Percentiles rank a stretch among this genome's conserved stretches.
Conservation (phyloP, 768 basidiomycete genomes). For the Suillus spraguei region DNA sequence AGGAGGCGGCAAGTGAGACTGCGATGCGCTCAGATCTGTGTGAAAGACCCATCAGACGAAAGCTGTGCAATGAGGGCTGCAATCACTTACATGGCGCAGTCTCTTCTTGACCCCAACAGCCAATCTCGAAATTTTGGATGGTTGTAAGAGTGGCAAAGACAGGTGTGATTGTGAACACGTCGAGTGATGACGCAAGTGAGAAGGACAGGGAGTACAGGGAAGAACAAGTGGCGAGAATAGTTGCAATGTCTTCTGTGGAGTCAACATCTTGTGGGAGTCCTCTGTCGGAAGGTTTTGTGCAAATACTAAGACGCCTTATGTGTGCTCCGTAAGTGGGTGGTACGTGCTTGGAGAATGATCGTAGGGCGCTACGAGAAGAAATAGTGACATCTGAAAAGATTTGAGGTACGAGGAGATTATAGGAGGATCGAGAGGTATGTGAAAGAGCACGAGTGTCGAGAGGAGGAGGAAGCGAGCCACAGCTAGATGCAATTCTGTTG, state of each 20-base stretch:
- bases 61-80: conserved; percentile 10
- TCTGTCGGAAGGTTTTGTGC: conserved; percentile 39
- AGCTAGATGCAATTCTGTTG: conserved; percentile 65
- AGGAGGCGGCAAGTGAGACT: conserved; percentile 65
- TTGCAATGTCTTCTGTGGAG: conserved; percentile 49
- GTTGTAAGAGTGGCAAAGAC: conserved; percentile 26
- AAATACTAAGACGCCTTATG: conserved; percentile 51
- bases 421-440: conserved; percentile 49
- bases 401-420: conserved; percentile 56
- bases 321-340: conserved; percentile 55
- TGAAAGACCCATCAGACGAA: neutral
- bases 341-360: conserved; percentile 56
- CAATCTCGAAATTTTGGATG: conserved; percentile 22
- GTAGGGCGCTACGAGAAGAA: conserved; percentile 45
- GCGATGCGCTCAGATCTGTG: conserved; percentile 57
- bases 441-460: conserved; percentile 51
- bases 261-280: conserved; percentile 30
- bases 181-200: conserved; percentile 30
- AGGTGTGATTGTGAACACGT: conserved; percentile 18
- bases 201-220: conserved; percentile 39
- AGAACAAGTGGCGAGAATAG: conserved; percentile 51
- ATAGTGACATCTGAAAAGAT: conserved; percentile 63
- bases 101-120: conserved; percentile 35
- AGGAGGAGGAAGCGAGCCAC: conserved; percentile 51
- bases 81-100: conserved; percentile 37